These are phyloP conservation scores for Malus hybrid DNA, from an alignment of 331 rosid species.

Conservation along the genomic window DNA sequence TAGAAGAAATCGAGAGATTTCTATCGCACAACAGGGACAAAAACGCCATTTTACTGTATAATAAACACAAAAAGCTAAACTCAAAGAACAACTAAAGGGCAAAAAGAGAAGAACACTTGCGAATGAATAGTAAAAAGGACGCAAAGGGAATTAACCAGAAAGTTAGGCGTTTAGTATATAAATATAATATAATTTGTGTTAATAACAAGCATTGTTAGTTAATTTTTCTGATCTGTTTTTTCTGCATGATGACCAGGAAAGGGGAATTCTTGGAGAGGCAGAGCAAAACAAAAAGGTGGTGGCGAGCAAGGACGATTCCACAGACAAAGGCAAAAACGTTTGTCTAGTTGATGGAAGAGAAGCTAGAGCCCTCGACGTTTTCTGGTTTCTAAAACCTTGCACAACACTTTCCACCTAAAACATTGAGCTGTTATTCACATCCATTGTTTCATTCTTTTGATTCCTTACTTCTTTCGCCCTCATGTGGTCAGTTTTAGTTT, in stretches of 20 bases:
- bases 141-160: too few species aligned
- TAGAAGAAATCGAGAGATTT: too few species aligned
- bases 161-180: too few species aligned
- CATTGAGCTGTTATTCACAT: neutral
- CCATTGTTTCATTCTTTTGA: slow-evolving; percentile 36
- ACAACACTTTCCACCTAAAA: slow-evolving; percentile 52
- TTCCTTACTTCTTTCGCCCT: neutral
- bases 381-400: slow-evolving; percentile 99
- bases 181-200: too few species aligned
- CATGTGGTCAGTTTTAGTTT: slow-evolving; percentile 4
- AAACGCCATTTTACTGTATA: too few species aligned
- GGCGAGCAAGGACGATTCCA: slow-evolving; percentile 23
- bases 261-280: slow-evolving; percentile 48
- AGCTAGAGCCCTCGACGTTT: slow-evolving; percentile 65
- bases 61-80: too few species aligned
- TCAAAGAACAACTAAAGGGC: too few species aligned
- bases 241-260: slow-evolving; percentile 36
- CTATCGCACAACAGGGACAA: too few species aligned
- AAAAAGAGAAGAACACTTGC: too few species aligned
- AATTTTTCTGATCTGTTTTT: neutral
- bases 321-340: slow-evolving; percentile 31
- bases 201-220: too few species aligned
- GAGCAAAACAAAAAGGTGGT: slow-evolving; percentile 37
- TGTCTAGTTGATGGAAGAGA: slow-evolving; percentile 55
- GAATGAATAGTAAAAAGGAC: too few species aligned